Percentiles rank a stretch among this genome's conserved stretches.
Conservation (phyloP, 1,284 basidiomycete genomes). For the Ceratobasidium sp. region DNA sequence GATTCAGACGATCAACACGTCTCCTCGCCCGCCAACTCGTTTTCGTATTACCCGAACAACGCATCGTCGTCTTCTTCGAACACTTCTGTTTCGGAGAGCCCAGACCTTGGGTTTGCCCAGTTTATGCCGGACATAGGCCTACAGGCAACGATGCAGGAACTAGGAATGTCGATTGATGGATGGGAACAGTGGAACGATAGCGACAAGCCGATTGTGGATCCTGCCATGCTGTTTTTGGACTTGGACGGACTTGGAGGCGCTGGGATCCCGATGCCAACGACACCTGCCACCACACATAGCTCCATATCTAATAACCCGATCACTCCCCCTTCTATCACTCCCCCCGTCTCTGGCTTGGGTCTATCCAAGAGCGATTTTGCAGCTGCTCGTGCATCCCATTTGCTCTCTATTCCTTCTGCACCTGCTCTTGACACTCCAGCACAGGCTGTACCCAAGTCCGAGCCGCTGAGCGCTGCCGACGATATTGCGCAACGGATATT, state of each 20-base stretch:
- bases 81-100: slow-evolving; percentile 31
- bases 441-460: neutral
- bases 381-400: slow-evolving; percentile 32
- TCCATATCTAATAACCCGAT: neutral
- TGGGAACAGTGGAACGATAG: slow-evolving; percentile 36
- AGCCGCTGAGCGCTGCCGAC: slow-evolving; percentile 31
- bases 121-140: slow-evolving; percentile 34
- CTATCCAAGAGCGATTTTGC: slow-evolving; percentile 28
- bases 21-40: slow-evolving; percentile 33
- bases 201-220: slow-evolving; percentile 21
- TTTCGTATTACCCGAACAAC: slow-evolving; percentile 17
- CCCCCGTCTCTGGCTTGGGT: neutral
- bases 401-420: slow-evolving; percentile 33
- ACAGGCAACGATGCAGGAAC: slow-evolving; percentile 35
- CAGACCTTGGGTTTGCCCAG: slow-evolving; percentile 33
- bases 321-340: slow-evolving; percentile 5
- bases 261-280: neutral
- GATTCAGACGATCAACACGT: slow-evolving; percentile 36
- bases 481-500: slow-evolving; percentile 34
- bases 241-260: slow-evolving; percentile 21
- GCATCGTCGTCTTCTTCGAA: slow-evolving; percentile 25
- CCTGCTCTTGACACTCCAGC: slow-evolving; percentile 1
- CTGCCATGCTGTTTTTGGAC: slow-evolving; percentile 34
- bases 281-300: slow-evolving; percentile 15
- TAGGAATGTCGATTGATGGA: slow-evolving; percentile 36